phyloP scores from a whole-genome alignment of 768 basidiomycete species.

The Tylopilus sp. region DNA sequence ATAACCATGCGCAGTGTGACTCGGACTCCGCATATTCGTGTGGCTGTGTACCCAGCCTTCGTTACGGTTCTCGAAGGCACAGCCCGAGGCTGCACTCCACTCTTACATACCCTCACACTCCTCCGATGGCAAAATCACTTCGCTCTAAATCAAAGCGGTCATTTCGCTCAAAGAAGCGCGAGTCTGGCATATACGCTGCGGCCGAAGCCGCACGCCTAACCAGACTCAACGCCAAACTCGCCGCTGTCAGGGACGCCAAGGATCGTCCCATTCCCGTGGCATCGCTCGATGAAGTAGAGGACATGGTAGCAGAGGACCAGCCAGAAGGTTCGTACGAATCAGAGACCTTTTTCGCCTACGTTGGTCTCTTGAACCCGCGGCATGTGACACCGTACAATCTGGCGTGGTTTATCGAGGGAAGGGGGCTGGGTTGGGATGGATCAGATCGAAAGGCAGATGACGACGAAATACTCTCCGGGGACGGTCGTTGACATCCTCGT shows the following conservation, averaged over 20 bases:
- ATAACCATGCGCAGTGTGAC: too few relatives aligned
- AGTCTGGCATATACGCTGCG: conserved; percentile 70
- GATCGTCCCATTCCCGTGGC: conserved; percentile 23
- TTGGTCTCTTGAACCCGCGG: conserved; percentile 56
- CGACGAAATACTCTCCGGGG: background rate
- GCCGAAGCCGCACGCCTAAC: conserved; percentile 73
- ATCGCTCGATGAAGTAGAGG: conserved; percentile 30
- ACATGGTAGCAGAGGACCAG: conserved; percentile 30
- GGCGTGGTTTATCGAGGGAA: conserved; percentile 28
- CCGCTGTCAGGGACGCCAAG: conserved; percentile 37
- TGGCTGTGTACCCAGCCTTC: background rate
- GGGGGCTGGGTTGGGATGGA: background rate
- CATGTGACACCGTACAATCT: conserved; percentile 36
- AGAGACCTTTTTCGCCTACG: conserved; percentile 35
- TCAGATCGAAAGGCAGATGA: background rate
- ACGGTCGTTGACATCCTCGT: conserved; percentile 13
- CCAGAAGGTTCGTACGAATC: conserved; percentile 56
- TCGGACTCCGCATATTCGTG: too few relatives aligned
- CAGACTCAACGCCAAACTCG: conserved; percentile 67
- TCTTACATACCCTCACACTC: too few relatives aligned
- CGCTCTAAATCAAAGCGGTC: conserved; percentile 79
- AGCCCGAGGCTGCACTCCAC: background rate
- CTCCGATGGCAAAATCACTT: conserved; percentile 78
- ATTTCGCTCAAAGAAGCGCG: conserved; percentile 75
- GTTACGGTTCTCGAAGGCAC: too few relatives aligned